Base-by-base conservation (phyloP, 2,329 filamentous ascomycete species). In the Fusarium sp. region DNA sequence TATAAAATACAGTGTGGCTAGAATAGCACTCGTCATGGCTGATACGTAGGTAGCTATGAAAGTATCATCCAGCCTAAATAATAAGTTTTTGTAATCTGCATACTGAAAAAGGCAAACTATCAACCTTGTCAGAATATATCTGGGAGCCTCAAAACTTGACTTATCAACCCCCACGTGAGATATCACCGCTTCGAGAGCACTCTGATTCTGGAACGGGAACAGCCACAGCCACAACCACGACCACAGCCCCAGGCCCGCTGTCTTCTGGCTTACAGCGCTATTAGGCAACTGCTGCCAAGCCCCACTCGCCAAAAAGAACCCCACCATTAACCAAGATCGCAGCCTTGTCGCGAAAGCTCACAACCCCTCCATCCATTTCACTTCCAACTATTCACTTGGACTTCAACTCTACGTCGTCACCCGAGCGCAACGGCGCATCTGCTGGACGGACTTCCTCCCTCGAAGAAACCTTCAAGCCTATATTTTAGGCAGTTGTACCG, bases 331-430 rank as follows among this genome's bases (percentile, higher is more conserved):
- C 65, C 65, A 65, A 67, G 54, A 67, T 69, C 64, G 51, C 50
- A 69, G 66, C 66, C 66, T 69, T 55, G 66, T 69, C 66, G 66
- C 64, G 60, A 64, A 55, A 69, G 66, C 56, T 66, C 61, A 61
- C 47, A 64, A 69, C 66, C 66, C 66, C 66, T 69, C 66, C 66
- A 68, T 66, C 66, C 56, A 47, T 51, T 56, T 59, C 41, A 39
- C 31, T 33, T 33, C 14, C 4, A 19, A 19, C 19, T 13, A 11
- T 31, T 31, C 29, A 42, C 38, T 46, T 36, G 11, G 9, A 56
- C 44, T 27, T 38, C 53, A n/a, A 54, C 37, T 29, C 56, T 44
- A 44, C 37, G 44, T 33, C 42, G 44, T 45, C 44, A 39, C 35
- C 60, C 50, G 33, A 58, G 53, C 55, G 44, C 47, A 43, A 46